phyloP scores from a whole-genome alignment of 1,284 basidiomycete species.

The Ustilago esculenta region DNA sequence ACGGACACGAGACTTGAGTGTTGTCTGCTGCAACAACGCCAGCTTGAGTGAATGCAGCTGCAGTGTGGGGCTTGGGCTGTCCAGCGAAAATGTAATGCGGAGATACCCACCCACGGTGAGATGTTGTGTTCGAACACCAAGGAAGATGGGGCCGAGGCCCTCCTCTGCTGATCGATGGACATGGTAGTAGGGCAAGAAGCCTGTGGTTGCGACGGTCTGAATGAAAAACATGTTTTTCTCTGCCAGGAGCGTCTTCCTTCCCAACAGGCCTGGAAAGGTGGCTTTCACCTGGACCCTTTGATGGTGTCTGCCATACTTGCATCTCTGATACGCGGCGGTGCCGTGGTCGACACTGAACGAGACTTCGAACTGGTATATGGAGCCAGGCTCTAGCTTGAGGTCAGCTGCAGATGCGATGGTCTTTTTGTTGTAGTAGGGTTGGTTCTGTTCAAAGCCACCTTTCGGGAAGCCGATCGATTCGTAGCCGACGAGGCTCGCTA shows the following conservation, averaged over 20 bases:
- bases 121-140: constrained; percentile 45
- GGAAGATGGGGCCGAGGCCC: constrained; percentile 39
- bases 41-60: constrained; percentile 41
- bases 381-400: constrained; percentile 40
- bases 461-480: constrained; percentile 47
- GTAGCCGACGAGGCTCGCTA: constrained; percentile 38
- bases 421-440: constrained; percentile 47
- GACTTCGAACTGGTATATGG: constrained; percentile 45
- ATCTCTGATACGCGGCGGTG: constrained; percentile 46
- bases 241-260: constrained; percentile 42
- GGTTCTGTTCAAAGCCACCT: constrained; percentile 52
- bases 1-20: constrained; percentile 41
- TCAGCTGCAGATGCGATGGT: constrained; percentile 39
- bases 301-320: constrained; percentile 48
- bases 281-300: constrained; percentile 50
- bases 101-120: constrained; percentile 52
- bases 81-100: constrained; percentile 42
- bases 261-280: constrained; percentile 42
- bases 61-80: constrained; percentile 33
- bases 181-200: constrained; percentile 45
- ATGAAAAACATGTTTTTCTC: constrained; percentile 50
- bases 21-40: constrained; percentile 43
- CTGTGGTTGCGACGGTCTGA: constrained; percentile 25
- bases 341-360: constrained; percentile 46
- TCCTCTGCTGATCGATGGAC: constrained; percentile 40